A percentile compares a stretch with the other conserved stretches of the same genome.
phyloP scores from a whole-genome alignment of 805 yeast species.

The Starmerella apicola region DNA sequence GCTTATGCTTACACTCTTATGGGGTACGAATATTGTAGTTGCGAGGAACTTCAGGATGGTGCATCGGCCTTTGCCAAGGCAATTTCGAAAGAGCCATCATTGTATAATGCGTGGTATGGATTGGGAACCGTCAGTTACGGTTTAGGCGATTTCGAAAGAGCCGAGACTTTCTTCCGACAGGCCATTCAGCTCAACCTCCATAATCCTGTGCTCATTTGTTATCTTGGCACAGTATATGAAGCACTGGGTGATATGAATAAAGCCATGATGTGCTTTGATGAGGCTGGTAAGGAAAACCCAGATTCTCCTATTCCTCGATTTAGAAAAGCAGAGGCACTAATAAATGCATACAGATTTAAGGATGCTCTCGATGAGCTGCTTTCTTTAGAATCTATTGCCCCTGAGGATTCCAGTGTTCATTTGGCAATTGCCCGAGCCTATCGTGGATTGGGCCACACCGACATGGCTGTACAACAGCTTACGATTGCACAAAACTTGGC shows the following conservation, averaged over 20 bases:
- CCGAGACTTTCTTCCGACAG: constrained; percentile 75
- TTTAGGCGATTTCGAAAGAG: constrained; percentile 69
- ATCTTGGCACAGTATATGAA: constrained; percentile 88
- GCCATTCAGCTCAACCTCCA: constrained; percentile 84
- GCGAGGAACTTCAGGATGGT: constrained; percentile 84
- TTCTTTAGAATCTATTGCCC: constrained; percentile 59
- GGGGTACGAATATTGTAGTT: constrained; percentile 83
- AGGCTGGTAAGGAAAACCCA: constrained; percentile 78
- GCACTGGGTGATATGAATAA: constrained; percentile 52
- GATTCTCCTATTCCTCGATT: constrained; percentile 73
- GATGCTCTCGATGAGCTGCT: constrained; percentile 68
- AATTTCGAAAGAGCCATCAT: constrained; percentile 61
- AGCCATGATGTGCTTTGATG: constrained; percentile 69
- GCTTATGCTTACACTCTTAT: constrained; percentile 85
- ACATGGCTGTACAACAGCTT: constrained; percentile 70
- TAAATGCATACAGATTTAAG: constrained; percentile 55
- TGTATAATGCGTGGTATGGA: constrained; percentile 91
- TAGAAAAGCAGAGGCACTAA: constrained; percentile 73
- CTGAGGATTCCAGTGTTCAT: constrained; percentile 91
- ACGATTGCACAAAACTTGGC: constrained; percentile 83
- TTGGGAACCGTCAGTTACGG: constrained; percentile 87
- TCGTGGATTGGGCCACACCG: constrained; percentile 58
- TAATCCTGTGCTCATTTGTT: constrained; percentile 77
- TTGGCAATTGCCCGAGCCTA: constrained; percentile 78
- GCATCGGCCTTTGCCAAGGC: constrained; percentile 71